Conservation (phyloP, 495 filamentous ascomycete species). For the Annulohypoxylon maeteangense region DNA sequence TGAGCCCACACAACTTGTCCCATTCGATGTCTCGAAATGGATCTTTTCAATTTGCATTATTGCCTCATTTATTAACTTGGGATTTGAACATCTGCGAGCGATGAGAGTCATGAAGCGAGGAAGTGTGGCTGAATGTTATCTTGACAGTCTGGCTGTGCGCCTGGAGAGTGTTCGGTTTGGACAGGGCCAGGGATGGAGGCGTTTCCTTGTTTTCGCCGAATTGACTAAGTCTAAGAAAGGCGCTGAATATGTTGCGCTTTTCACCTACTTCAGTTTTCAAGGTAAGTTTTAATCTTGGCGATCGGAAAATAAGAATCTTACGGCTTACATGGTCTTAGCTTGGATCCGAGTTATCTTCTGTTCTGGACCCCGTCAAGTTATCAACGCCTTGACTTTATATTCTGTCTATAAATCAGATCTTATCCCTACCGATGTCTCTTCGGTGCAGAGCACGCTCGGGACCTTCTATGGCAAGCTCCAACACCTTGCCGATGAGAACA, state of each 20-base stretch:
- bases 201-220: slow-evolving; percentile 92
- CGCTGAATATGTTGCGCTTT: slow-evolving; percentile 89
- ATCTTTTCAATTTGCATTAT: slow-evolving; percentile 92
- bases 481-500: slow-evolving; percentile 73
- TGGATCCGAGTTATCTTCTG: slow-evolving; percentile 91
- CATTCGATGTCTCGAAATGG: slow-evolving; percentile 79
- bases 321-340: slow-evolving; percentile 57
- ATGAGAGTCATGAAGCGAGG: slow-evolving; percentile 80
- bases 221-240: slow-evolving; percentile 93
- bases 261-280: slow-evolving; percentile 94
- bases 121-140: slow-evolving; percentile 88
- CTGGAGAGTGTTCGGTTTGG: slow-evolving; percentile 80
- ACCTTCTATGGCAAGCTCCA: slow-evolving; percentile 82
- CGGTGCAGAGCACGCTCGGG: slow-evolving; percentile 66
- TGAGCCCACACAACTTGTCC: slow-evolving; percentile 58
- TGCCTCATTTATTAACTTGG: slow-evolving; percentile 80
- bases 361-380: slow-evolving; percentile 86
- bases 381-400: slow-evolving; percentile 89
- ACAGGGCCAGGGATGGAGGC: slow-evolving; percentile 74
- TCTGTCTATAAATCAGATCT: slow-evolving; percentile 76
- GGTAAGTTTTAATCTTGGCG: slow-evolving; percentile 59
- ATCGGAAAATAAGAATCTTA: not conserved
- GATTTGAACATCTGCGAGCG: slow-evolving; percentile 80
- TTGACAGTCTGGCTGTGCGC: slow-evolving; percentile 85
- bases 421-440: slow-evolving; percentile 54